Conservation (phyloP, 192 early-diverging fungal species). For the Coemansia aciculifera region DNA sequence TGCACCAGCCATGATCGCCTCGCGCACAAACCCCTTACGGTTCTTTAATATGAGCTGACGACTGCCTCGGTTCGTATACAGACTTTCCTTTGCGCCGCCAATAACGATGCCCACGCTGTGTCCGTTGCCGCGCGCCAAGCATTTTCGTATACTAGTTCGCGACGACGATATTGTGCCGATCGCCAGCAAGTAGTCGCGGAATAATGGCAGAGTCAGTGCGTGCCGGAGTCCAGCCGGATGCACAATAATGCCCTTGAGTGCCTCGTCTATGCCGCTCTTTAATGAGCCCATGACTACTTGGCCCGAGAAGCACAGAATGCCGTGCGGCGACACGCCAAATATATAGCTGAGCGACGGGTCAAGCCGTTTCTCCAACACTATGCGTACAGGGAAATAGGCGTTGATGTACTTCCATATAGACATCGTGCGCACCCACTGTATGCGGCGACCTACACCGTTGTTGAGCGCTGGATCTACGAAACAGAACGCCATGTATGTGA, state of each 20-base stretch:
- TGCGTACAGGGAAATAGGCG: slow-evolving; percentile 76
- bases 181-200: slow-evolving; percentile 78
- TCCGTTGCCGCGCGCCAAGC: slow-evolving; percentile 73
- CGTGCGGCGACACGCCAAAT: slow-evolving; percentile 89
- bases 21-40: slow-evolving; percentile 88
- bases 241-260: slow-evolving; percentile 72
- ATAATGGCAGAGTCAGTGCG: slow-evolving; percentile 83
- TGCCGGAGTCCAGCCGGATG: slow-evolving; percentile 64
- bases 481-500: slow-evolving; percentile 41
- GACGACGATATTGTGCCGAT: slow-evolving; percentile 78
- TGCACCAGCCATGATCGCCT: slow-evolving; percentile 83
- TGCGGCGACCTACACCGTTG: slow-evolving; percentile 59
- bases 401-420: slow-evolving; percentile 76
- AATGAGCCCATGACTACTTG: slow-evolving; percentile 83
- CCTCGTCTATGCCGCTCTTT: slow-evolving; percentile 66
- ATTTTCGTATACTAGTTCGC: slow-evolving; percentile 71
- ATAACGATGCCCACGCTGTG: slow-evolving; percentile 85
- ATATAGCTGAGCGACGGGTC: slow-evolving; percentile 87
- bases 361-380: slow-evolving; percentile 80
- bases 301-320: slow-evolving; percentile 83
- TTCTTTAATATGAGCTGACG: slow-evolving; percentile 71
- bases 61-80: slow-evolving; percentile 66
- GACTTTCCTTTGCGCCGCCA: slow-evolving; percentile 87
- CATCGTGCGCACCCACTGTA: slow-evolving; percentile 58
- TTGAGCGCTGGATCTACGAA: slow-evolving; percentile 43